A percentile compares a stretch with the other conserved stretches of the same genome.
phyloP scores from a whole-genome alignment of 2,329 filamentous ascomycete species.

The Cladosporium oxysporum region DNA sequence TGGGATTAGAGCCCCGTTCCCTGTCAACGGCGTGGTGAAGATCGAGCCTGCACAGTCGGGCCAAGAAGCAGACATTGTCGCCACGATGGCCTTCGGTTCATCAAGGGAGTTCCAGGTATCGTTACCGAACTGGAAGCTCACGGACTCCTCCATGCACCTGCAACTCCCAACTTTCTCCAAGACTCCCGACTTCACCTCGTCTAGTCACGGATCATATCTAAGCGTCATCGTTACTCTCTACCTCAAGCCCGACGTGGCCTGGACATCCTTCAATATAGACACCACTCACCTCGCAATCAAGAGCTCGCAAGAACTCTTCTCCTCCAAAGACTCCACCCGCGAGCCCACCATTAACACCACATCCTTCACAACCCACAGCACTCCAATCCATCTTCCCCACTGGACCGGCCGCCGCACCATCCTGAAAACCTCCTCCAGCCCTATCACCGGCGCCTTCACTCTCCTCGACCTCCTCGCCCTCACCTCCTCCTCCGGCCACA shows the following conservation, averaged over 20 bases:
- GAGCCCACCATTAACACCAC: constrained; percentile 35
- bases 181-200: background rate
- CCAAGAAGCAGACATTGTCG: constrained; percentile 40
- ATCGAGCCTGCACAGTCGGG: constrained; percentile 38
- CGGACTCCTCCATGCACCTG: background rate
- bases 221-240: constrained; percentile 42
- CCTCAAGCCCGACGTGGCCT: constrained; percentile 36
- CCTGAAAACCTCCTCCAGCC: constrained; percentile 43
- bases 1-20: constrained; percentile 26
- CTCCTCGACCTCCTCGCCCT: constrained; percentile 45
- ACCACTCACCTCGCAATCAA: constrained; percentile 43
- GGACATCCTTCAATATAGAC: constrained; percentile 39
- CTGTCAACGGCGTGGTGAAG: constrained; percentile 41
- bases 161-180: background rate
- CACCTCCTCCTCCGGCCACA: constrained; percentile 43
- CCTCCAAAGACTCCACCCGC: background rate
- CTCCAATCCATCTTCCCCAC: constrained; percentile 35
- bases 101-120: constrained; percentile 25
- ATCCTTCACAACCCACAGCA: constrained; percentile 39
- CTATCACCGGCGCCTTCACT: constrained; percentile 44
- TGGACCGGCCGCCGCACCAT: constrained; percentile 42
- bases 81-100: constrained; percentile 41
- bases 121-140: background rate
- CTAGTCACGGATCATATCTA: constrained; percentile 36
- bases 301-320: constrained; percentile 35